Base-by-base conservation (phyloP, 148 eudicot genomes). In the Fallopia convolvulus region DNA sequence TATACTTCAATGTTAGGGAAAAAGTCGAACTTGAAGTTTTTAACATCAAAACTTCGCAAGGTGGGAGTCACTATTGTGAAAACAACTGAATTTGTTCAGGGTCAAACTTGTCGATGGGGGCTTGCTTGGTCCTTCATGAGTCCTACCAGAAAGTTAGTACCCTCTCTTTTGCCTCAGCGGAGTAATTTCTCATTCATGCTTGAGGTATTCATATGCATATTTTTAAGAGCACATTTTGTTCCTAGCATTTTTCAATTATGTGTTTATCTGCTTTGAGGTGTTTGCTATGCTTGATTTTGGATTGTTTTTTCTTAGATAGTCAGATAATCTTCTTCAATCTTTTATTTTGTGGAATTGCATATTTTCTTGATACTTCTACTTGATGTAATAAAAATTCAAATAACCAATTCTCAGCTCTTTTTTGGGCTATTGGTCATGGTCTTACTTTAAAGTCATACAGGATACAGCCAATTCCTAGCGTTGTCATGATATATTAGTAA, bases 51-150 rank as follows among this genome's bases (percentile, higher is more conserved):
- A 75, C 97, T 92, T 55, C 89, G 97, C 76, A 80, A 82, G 75
- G 87, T 85, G 77, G 97, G 97, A 79, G 97, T 90, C 70, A 91
- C 97, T 9, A 79, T 92, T 74, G 91, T 95, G 70, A 95, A 92
- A 85, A 91, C 97, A 50, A 95, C 99, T 44, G 99, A 95, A 83
- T 95, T 95, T 84, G 99, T 92, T 56, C 97, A 95, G 77, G 99
- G 99, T 40, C 90, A 88, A 80, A 95, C 99, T 78, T 89, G 89
- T 71, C 85, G 99, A 76, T 91, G 97, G 99, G 99, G 97, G 30
- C 90, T 92, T 75, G 97, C 97, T 6, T 94, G 99, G 97, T 94
- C 97, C 39, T 94, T 94, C 80, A 61, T 88, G 83, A 87, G 88
- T 78, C 81, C 90, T 58, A 68, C 86, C 56, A 89, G 73, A 83